Percentiles rank a stretch among this genome's conserved stretches.
Conservation (phyloP, 805 yeast species). For the Wickerhamomyces bisporus region DNA sequence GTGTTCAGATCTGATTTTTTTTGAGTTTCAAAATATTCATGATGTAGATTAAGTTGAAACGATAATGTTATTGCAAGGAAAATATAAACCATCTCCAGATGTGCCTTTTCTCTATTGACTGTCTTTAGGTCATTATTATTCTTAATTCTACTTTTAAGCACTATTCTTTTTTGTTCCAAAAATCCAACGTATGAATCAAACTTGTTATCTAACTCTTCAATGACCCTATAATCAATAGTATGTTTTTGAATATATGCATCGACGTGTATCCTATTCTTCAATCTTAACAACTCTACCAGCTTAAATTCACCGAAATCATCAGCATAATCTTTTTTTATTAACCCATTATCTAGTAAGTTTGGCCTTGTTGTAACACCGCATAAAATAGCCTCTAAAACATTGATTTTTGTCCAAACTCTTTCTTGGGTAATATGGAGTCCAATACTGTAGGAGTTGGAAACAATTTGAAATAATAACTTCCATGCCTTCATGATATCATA, state of each 20-base stretch:
- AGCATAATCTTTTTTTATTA: slow-evolving; percentile 6
- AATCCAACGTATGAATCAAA: slow-evolving; percentile 11
- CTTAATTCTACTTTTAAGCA: background rate
- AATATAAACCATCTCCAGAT: slow-evolving; percentile 3
- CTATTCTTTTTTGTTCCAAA: slow-evolving; percentile 1
- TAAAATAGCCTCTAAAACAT: slow-evolving; percentile 15
- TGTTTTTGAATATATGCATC: slow-evolving; percentile 6
- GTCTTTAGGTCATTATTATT: background rate
- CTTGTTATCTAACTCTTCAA: slow-evolving; percentile 8
- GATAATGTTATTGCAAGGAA: slow-evolving; percentile 8
- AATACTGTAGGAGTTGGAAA: slow-evolving; percentile 17
- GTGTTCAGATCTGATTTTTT: slow-evolving; percentile 14
- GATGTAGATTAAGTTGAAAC: slow-evolving; percentile 17
- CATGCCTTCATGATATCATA: slow-evolving; percentile 17
- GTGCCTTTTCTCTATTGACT: background rate
- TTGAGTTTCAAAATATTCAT: slow-evolving; percentile 10
- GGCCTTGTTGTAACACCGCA: slow-evolving; percentile 18
- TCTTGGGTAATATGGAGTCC: slow-evolving; percentile 19
- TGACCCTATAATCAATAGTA: slow-evolving; percentile 4
- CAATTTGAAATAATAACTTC: slow-evolving; percentile 18
- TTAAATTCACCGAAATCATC: slow-evolving; percentile 16
- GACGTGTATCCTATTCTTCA: slow-evolving; percentile 13
- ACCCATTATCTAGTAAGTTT: slow-evolving; percentile 8
- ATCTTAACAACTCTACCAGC: slow-evolving; percentile 13
- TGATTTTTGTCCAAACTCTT: slow-evolving; percentile 17